Conservation (phyloP, 495 filamentous ascomycete genomes). For the Penicillium nucicola region DNA sequence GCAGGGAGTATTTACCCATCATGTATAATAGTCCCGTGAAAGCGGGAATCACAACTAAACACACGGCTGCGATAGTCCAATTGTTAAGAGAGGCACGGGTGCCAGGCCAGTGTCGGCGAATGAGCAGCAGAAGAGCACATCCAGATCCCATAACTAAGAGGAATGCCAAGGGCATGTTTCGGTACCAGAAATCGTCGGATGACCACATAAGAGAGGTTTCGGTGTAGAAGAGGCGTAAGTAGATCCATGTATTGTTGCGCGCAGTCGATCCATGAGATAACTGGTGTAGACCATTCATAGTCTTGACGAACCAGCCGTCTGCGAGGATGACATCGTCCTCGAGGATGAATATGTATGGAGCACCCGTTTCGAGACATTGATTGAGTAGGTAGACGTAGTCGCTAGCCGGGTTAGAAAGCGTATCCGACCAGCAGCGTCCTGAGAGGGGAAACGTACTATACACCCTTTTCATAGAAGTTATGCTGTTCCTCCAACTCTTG, state of each 20-base stretch:
- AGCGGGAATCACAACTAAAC: slow-evolving; percentile 36
- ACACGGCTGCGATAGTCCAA: slow-evolving; percentile 30
- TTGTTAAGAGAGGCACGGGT: slow-evolving; percentile 27
- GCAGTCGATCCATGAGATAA: slow-evolving; percentile 19
- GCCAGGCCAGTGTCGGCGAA: slow-evolving; percentile 11
- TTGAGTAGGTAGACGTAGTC: slow-evolving; percentile 45
- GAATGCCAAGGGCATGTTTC: slow-evolving; percentile 38
- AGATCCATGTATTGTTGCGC: slow-evolving; percentile 34
- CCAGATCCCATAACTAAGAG: slow-evolving; percentile 16
- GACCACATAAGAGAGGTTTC: slow-evolving; percentile 41
- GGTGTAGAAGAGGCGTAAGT: slow-evolving; percentile 48
- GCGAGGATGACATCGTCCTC: slow-evolving; percentile 49
- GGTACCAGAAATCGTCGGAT: slow-evolving; percentile 32
- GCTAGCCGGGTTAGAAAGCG: slow-evolving; percentile 3
- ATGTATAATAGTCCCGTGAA: slow-evolving; percentile 42
- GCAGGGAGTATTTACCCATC: slow-evolving; percentile 42
- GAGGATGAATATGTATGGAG: slow-evolving; percentile 43
- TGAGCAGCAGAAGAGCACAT: slow-evolving; percentile 11
- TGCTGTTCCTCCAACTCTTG: slow-evolving; percentile 15
- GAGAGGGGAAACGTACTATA: slow-evolving; percentile 20
- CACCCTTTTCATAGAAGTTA: slow-evolving; percentile 27
- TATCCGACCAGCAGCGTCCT: not conserved
- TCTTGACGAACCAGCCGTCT: slow-evolving; percentile 44
- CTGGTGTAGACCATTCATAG: slow-evolving; percentile 31
- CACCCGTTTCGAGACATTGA: slow-evolving; percentile 32